phyloP scores from a whole-genome alignment of 2,329 filamentous ascomycete genomes.

The Fusarium pininemorale region DNA sequence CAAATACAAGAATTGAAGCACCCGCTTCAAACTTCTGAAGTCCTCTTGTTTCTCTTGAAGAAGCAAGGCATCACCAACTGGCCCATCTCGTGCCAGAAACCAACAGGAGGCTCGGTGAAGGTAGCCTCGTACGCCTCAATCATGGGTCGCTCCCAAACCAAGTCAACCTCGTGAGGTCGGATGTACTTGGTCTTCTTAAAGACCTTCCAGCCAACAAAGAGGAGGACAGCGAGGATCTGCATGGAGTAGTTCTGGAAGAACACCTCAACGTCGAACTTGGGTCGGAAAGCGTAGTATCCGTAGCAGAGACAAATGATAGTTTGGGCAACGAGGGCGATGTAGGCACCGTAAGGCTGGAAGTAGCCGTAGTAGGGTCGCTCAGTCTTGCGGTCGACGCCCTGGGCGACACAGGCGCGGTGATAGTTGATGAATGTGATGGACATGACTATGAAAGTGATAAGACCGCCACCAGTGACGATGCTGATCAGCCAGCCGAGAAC shows the following conservation, averaged over 20 bases:
- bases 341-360: slow-evolving; percentile 49
- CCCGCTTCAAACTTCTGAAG: slow-evolving; percentile 1
- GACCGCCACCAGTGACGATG: slow-evolving; percentile 63
- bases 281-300: slow-evolving; percentile 61
- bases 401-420: slow-evolving; percentile 61
- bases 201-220: slow-evolving; percentile 70
- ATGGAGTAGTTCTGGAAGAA: slow-evolving; percentile 66
- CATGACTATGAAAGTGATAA: slow-evolving; percentile 69
- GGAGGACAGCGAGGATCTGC: slow-evolving; percentile 61
- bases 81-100: slow-evolving; percentile 63
- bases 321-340: slow-evolving; percentile 53
- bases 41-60: slow-evolving; percentile 38
- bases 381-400: slow-evolving; percentile 59
- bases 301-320: slow-evolving; percentile 57
- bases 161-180: slow-evolving; percentile 62
- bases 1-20: not conserved
- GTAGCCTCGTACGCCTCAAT: slow-evolving; percentile 66
- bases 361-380: slow-evolving; percentile 67
- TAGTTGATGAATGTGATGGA: slow-evolving; percentile 56
- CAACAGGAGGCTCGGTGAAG: slow-evolving; percentile 57
- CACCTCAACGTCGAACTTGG: slow-evolving; percentile 55
- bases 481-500: slow-evolving; percentile 63
- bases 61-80: slow-evolving; percentile 54
- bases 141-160: slow-evolving; percentile 65
- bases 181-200: slow-evolving; percentile 65